Conservation (phyloP, 441 rosid species). For the Brassica hybrid region DNA sequence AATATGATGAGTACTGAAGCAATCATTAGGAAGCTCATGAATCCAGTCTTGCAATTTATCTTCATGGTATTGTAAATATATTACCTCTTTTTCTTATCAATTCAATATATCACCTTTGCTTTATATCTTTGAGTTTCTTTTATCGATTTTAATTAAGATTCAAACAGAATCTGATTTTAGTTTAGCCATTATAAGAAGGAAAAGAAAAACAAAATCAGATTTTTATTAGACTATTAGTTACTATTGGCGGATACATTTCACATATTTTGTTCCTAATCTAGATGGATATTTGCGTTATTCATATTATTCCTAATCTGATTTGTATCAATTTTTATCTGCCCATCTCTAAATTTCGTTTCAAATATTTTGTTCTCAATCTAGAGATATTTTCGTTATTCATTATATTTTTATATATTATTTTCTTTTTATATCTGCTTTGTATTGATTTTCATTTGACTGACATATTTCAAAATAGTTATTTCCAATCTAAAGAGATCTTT, state of each 20-base stretch:
- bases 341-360: too few relatives aligned
- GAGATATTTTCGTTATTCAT: not conserved
- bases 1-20: not conserved
- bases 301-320: too few relatives aligned
- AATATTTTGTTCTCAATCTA: not conserved
- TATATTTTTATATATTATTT: not conserved
- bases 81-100: not conserved
- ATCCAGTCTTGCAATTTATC: slow-evolving; percentile 22
- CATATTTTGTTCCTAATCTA: not conserved
- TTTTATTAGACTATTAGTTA: not conserved
- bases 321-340: too few relatives aligned
- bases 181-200: not conserved
- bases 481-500: not conserved
- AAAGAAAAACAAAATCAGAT: not conserved
- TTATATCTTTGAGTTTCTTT: not conserved
- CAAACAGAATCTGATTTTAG: not conserved
- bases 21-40: slow-evolving; percentile 17
- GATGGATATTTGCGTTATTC: not conserved
- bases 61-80: slow-evolving; percentile 1
- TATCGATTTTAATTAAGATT: not conserved
- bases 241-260: not conserved
- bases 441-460: too few relatives aligned
- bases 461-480: not conserved
- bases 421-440: too few relatives aligned
- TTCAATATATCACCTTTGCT: not conserved